Evolutionary conservation across 2,329 filamentous ascomycete species (phyloP), one percentile per base, ranked within the genome.

Genomic region (Aureobasidium sp.): DNA sequence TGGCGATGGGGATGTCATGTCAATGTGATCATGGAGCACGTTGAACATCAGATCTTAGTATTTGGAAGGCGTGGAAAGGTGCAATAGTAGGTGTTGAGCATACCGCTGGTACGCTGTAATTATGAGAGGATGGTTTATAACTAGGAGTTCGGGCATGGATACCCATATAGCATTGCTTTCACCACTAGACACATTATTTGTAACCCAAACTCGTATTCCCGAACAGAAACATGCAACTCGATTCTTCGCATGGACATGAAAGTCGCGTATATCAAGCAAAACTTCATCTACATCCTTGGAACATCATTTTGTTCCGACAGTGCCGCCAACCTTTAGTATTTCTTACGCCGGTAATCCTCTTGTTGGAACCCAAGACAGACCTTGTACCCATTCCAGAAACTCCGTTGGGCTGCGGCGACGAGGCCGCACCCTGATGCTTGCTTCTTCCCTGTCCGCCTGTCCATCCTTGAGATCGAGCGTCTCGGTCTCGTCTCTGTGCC

Each of bases 1-100:
- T 31, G 57, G n/a, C 7, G 55, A 59, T 27, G 55, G 31, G 12
- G 55, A 65, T 7, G 39, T 45, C 53, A 57, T 57, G 53, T 57
- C 39, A 8, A 25, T 45, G 39, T 57, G 27, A 45, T 69, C 9
- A 36, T 8, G 5, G 11, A 15, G 15, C 22, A 9, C 34, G 3
- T 25, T 17, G 25, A 22, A 29, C 36, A 41, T 27, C 3, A 9
- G 15, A n/a, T 29, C 5, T 22, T 1, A 17, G 12, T 27, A 5
- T 17, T 4, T 31, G 7, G 17, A 15, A 25, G 34, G 11, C 17
- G 11, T 11, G 37, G 52, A 17, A 41, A 25, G 20, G 41, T 5
- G 15, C 31, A 34, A 41, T 31, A 31, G 34, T 20, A 39, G 17
- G 48, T 9, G 27, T 60, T 55, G 12, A n/a, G n/a, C 9, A 4